phyloP scores from a whole-genome alignment of 2,329 filamentous ascomycete species.

The Botrytis galanthina region DNA sequence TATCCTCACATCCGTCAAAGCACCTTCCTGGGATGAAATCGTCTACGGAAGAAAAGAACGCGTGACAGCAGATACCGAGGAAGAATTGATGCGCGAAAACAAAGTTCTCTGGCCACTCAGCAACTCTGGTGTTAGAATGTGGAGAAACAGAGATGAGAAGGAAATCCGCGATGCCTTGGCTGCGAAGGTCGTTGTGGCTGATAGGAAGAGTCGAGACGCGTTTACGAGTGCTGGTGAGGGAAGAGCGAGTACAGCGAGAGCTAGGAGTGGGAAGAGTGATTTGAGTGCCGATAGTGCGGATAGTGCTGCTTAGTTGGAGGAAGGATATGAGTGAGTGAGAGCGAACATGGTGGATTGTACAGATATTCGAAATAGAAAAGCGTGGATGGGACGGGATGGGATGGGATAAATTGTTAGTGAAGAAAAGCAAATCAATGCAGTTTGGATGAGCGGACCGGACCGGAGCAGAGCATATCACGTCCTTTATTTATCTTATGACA shows the following conservation, averaged over 20 bases:
- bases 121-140: conserved; percentile 43
- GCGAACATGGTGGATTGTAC: neutral
- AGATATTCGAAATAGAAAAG: neutral
- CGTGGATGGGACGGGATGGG: neutral
- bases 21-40: conserved; percentile 29
- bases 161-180: conserved; percentile 43
- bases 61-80: neutral
- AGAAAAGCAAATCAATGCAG: neutral
- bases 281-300: neutral
- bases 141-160: conserved; percentile 45
- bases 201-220: conserved; percentile 4
- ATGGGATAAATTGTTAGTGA: neutral
- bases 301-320: neutral
- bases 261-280: conserved; percentile 7
- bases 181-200: conserved; percentile 33
- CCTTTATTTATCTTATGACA: neutral
- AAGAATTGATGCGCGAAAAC: conserved; percentile 30
- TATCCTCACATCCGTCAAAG: conserved; percentile 49
- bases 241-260: neutral
- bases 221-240: neutral
- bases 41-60: conserved; percentile 20
- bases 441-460: neutral
- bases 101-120: conserved; percentile 41
- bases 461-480: neutral
- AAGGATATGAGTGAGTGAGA: neutral